Percentiles rank a stretch among this genome's conserved stretches.
Conservation (phyloP, 139 green algal genomes). For the Chlamydomonas asymmetrica region DNA sequence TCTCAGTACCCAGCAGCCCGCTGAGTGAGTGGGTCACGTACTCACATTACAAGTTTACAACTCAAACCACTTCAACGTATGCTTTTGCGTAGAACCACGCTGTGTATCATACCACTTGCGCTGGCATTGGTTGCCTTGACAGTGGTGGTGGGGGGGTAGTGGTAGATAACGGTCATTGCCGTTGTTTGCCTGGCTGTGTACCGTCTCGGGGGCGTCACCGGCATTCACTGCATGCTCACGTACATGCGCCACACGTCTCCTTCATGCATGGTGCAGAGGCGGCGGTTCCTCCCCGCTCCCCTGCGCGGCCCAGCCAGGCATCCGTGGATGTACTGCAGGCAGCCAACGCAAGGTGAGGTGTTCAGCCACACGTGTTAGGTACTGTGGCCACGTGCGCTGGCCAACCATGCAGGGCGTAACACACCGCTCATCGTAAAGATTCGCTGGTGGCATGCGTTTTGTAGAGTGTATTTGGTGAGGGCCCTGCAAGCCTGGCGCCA, state of each 20-base stretch:
- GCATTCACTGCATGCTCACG: not conserved
- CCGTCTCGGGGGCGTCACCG: not conserved
- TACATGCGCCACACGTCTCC: no score
- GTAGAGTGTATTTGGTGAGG: not conserved
- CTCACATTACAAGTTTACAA: no score
- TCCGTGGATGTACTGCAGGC: conserved; percentile 34
- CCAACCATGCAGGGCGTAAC: not conserved
- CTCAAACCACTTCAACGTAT: no score
- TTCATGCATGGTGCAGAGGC: no score
- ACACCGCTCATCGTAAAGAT: not conserved
- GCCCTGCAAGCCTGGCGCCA: not conserved
- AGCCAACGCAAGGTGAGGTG: conserved; percentile 15
- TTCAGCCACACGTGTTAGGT: not conserved
- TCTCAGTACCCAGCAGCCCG: not conserved
- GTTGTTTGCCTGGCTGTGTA: not conserved
- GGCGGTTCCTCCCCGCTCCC: conserved; percentile 1
- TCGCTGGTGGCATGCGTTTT: not conserved
- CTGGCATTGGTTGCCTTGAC: not conserved
- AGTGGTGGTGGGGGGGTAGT: not conserved
- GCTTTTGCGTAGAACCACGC: no score
- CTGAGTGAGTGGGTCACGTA: no score
- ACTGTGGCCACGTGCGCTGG: not conserved
- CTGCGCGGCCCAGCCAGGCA: conserved; percentile 7
- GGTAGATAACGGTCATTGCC: conserved; percentile 4
- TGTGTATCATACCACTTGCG: no score